These are phyloP conservation scores for Nannizziopsis arthrosporioides DNA, from an alignment of 2,329 filamentous ascomycete genomes.

Conservation along the genomic window DNA sequence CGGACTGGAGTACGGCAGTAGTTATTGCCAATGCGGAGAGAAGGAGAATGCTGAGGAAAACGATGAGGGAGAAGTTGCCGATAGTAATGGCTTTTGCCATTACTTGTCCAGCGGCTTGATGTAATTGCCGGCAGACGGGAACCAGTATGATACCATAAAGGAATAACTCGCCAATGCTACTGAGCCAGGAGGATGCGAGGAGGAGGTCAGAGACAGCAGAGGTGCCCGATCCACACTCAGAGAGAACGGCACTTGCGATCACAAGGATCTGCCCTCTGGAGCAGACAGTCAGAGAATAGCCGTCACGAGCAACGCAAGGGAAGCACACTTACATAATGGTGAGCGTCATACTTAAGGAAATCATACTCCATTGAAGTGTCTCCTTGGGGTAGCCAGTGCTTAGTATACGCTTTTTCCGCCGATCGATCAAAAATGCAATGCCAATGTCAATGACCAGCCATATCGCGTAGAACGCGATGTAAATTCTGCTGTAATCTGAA, in stretches of 20 bases:
- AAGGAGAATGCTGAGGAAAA: constrained; percentile 8
- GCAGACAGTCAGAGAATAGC: neutral
- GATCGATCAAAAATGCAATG: neutral
- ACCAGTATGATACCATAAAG: constrained; percentile 10
- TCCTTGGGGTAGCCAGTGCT: constrained; percentile 6
- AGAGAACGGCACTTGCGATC: constrained; percentile 1
- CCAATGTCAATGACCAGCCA: constrained; percentile 6
- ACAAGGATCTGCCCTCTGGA: constrained; percentile 3
- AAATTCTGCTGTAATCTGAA: neutral
- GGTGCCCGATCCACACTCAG: neutral
- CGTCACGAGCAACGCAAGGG: neutral
- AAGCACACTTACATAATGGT: constrained; percentile 5
- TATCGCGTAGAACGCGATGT: constrained; percentile 5
- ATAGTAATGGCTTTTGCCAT: constrained; percentile 4
- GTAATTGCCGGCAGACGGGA: constrained; percentile 11
- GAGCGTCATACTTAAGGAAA: neutral
- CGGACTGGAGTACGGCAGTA: neutral
- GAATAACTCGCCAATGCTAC: neutral
- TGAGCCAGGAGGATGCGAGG: constrained; percentile 1
- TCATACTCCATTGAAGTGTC: constrained; percentile 7
- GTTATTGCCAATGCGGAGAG: neutral
- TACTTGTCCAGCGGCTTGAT: constrained; percentile 1
- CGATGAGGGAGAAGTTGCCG: constrained; percentile 5
- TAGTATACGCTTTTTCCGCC: constrained; percentile 3
- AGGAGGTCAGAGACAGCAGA: neutral